phyloP scores from a whole-genome alignment of 148 eudicot genomes.

The Cornus kousa region DNA sequence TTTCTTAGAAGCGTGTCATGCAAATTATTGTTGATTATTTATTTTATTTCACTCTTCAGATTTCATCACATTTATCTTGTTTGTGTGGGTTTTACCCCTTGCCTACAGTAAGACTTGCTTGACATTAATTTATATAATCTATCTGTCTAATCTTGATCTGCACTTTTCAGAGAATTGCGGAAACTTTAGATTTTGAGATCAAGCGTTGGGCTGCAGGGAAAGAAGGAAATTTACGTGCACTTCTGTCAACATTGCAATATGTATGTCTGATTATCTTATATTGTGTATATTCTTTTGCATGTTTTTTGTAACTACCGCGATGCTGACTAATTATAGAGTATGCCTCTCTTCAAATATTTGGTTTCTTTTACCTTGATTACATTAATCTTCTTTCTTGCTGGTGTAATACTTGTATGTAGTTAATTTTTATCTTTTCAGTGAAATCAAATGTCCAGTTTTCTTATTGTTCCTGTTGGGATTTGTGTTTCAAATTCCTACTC shows the following conservation, averaged over 20 bases:
- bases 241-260: slow-evolving; percentile 69
- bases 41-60: neutral
- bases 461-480: neutral
- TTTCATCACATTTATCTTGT: neutral
- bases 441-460: neutral
- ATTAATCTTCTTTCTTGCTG: neutral
- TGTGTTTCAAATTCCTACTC: no score
- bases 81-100: neutral
- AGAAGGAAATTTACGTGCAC: slow-evolving; percentile 71
- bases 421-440: neutral
- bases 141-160: slow-evolving; percentile 10
- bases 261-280: slow-evolving; percentile 30
- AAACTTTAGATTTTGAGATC: slow-evolving; percentile 59
- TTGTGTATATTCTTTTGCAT: neutral
- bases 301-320: neutral
- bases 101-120: neutral
- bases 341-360: neutral
- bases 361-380: neutral
- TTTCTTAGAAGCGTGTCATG: neutral
- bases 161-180: slow-evolving; percentile 51
- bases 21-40: neutral
- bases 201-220: slow-evolving; percentile 74
- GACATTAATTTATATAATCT: neutral
- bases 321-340: neutral
- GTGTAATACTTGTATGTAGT: neutral